A percentile compares a stretch with the other conserved stretches of the same genome.
phyloP scores from a whole-genome alignment of 768 basidiomycete genomes.

The Gyrodon lividus region DNA sequence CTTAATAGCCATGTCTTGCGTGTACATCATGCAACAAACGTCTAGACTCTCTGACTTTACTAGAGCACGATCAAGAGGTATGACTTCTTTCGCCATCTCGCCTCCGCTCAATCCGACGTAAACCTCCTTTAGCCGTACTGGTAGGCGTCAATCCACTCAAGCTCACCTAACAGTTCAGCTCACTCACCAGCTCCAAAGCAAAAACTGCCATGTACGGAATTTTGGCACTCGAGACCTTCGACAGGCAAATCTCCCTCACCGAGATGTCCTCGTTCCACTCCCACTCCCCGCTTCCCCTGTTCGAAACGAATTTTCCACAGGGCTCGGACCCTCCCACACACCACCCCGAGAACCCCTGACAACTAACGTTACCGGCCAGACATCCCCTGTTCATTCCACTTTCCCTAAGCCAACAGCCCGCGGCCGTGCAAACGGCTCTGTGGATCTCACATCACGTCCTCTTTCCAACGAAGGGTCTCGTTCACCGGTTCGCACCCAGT shows the following conservation, averaged over 20 bases:
- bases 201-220: conserved; percentile 75
- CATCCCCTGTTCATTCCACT: conserved; percentile 30
- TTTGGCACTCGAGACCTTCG: conserved; percentile 78
- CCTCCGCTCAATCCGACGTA: conserved; percentile 3
- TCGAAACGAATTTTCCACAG: conserved; percentile 19
- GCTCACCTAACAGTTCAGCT: background rate
- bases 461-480: conserved; percentile 17
- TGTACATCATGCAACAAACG: conserved; percentile 77
- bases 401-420: conserved; percentile 34
- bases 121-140: conserved; percentile 40
- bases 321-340: conserved; percentile 7
- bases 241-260: conserved; percentile 64
- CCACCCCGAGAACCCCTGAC: conserved; percentile 16
- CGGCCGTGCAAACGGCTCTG: conserved; percentile 19
- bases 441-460: conserved; percentile 25
- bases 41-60: conserved; percentile 70
- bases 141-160: conserved; percentile 24
- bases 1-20: conserved; percentile 69
- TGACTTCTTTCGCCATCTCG: conserved; percentile 16
- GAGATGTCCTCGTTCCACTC: conserved; percentile 36
- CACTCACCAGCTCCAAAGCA: conserved; percentile 44
- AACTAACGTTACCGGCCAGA: conserved; percentile 23
- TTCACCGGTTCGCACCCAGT: conserved; percentile 27
- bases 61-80: conserved; percentile 85
- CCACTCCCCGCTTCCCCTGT: conserved; percentile 33